Base-by-base conservation (phyloP, 148 eudicot genomes). In the Nyssa sinensis region DNA sequence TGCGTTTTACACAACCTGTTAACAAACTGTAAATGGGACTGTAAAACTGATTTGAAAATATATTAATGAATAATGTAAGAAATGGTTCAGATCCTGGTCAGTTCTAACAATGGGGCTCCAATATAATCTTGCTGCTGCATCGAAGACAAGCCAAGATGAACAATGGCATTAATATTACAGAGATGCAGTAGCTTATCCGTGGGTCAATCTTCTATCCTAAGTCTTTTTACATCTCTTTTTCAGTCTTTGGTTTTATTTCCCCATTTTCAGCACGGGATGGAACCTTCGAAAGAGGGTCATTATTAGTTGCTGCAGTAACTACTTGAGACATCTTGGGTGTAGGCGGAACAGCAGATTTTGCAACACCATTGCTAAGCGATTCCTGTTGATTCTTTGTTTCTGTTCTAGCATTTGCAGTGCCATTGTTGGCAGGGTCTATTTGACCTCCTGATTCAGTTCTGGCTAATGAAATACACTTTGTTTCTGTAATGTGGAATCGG, bases 401-500 rank as follows among this genome's bases (percentile, higher is more conserved):
- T 24, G 72, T 33, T 79, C 81, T 82, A 59, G 73, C 24, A 63
- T 67, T 79, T 47, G 80, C 32, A 41, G 74, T 63, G 27, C 86
- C 86, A 71, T 88, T 91, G 79, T 74, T 55, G n/a, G 71, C 28
- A 29, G 73, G 55, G 39, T 74, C 84, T 59, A 58, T 85, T 70
- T 77, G 78, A 65, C 73, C 76, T 25, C 75, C 77, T 19, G 81
- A 77, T 55, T 91, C 94, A 0, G 79, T 77, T 78, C 86, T 82
- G 55, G 89, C 89, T 71, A 86, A 65, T 10, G 93, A 83, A 34
- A 89, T 86, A 81, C 82, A 89, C 73, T 91, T 81, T 55, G 84
- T 85, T 81, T 94, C 98, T 94, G 97, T 66, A 66, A 63, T 34
- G 4, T 59, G 35, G 32, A 77, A 61, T n/a, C 1, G 55, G 44